Conservation (phyloP, 176 grass and related monocot species). For the Secale cereale region DNA sequence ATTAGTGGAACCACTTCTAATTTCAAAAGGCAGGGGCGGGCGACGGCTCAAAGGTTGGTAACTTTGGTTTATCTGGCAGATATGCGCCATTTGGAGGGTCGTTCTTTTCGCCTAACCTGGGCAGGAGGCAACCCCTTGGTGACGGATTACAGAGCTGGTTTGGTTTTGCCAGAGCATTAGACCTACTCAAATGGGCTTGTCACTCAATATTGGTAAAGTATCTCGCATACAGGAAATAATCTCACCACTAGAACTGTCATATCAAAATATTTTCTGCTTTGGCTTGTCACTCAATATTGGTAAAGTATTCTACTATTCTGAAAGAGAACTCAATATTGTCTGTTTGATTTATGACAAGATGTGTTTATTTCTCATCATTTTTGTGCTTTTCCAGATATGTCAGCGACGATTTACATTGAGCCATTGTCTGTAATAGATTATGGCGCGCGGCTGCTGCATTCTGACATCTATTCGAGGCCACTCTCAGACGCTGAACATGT, state of each 20-base stretch:
- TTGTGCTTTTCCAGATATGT: constrained; percentile 67
- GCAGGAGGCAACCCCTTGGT: constrained; percentile 55
- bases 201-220: constrained; percentile 71
- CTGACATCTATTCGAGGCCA: constrained; percentile 60
- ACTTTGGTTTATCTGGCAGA: constrained; percentile 16
- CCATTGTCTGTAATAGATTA: constrained; percentile 70
- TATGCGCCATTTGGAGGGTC: constrained; percentile 63
- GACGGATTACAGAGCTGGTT: constrained; percentile 87
- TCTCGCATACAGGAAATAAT: neutral
- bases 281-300: no score
- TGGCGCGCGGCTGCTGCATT: constrained; percentile 52
- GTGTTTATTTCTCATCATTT: neutral
- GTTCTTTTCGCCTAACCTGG: constrained; percentile 74
- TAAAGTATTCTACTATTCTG: no score
- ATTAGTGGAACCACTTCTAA: neutral
- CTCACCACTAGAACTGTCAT: neutral
- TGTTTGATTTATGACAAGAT: neutral
- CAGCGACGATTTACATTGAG: constrained; percentile 79
- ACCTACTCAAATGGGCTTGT: constrained; percentile 90
- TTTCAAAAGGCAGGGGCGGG: neutral
- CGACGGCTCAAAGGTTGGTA: no score
- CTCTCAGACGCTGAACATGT: constrained; percentile 74
- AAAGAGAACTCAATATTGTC: no score
- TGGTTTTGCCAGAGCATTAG: constrained; percentile 93
- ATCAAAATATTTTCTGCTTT: neutral